These are phyloP conservation scores for Inonotus hispidus DNA, from an alignment of 1,284 basidiomycete species.

Conservation along the genomic window DNA sequence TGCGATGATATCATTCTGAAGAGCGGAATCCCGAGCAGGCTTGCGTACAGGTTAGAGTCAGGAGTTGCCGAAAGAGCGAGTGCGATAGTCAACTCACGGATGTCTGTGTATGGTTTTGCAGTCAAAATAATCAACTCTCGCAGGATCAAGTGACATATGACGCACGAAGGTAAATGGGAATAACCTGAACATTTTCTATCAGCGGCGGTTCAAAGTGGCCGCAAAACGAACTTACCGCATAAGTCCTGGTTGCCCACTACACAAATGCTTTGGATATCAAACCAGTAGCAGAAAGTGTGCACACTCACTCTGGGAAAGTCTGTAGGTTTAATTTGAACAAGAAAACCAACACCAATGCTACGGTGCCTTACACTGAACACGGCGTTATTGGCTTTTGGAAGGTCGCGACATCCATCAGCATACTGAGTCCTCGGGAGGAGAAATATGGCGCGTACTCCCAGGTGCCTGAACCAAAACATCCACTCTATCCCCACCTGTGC, in stretches of 20 bases:
- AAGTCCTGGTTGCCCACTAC: conserved; percentile 33
- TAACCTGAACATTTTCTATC: conserved; percentile 29
- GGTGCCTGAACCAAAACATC: conserved; percentile 36
- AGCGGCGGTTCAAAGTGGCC: not conserved
- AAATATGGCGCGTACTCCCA: conserved; percentile 2
- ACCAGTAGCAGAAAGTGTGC: not conserved
- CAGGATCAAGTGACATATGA: not conserved
- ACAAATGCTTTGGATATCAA: not conserved
- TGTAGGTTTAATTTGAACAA: no score
- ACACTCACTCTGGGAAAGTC: conserved; percentile 4
- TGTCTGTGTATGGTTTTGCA: no score
- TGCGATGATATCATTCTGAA: conserved; percentile 45
- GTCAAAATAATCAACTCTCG: no score
- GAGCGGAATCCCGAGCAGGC: conserved; percentile 40
- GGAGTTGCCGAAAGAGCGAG: no score
- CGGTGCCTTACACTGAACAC: conserved; percentile 30
- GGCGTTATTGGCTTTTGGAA: conserved; percentile 34
- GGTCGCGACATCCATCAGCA: not conserved
- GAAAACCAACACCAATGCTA: not conserved
- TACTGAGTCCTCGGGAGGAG: not conserved
- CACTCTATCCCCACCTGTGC: conserved; percentile 36
- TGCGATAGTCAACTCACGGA: no score
- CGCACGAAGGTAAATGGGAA: conserved; percentile 37
- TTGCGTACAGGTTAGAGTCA: not conserved
- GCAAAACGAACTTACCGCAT: conserved; percentile 22